Evolutionary conservation across 2,329 filamentous ascomycete species (phyloP), one percentile per base, ranked within the genome.

Genomic region (Neofusicoccum cordaticola): DNA sequence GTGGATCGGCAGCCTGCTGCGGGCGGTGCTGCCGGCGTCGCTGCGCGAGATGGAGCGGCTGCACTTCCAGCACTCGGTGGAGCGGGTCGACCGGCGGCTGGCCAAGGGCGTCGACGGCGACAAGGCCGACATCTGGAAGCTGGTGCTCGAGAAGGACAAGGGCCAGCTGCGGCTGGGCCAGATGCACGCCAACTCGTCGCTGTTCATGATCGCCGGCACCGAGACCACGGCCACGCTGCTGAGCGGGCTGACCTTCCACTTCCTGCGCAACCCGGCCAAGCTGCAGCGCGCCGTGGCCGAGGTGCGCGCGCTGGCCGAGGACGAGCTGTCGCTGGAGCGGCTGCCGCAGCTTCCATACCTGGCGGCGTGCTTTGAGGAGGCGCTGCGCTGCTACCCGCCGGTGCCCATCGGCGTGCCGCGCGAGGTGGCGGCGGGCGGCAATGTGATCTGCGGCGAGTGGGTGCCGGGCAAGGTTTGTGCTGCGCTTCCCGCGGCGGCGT

Each of bases 221-320:
- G 80, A 83, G 66, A 82, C 81, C 0, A 79, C 79, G 0, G 80
- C 80, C 0, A 80, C 76, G 1, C 56, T 78, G 13, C 69, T 82
- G 0, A 74, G 72, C 13, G 80, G 78, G 2, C 58, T 76, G 5
- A 78, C 75, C 0, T 81, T 71, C 60, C 63, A 72, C 15, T 68
- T 80, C 0, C 66, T 79, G 8, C 70, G 67, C 35, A 68, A 64
- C 35, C 67, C 71, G 1, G 68, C 68, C 0, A 68, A 64, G 8
- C 68, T 77, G 71, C 52, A 68, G 15, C 71, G 71, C 37, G 56
- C 77, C 0, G 67, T 65, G n/a, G 62, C 70, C 0, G 76, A 76
- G 66, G 69, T 76, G 41, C 69, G 75, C 8, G 60, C 62, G 8
- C 47, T 70, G 0, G 67, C 52, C 34, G 63, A 66, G 5, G 71